These are phyloP conservation scores for Trichothecium roseum DNA, from an alignment of 2,329 filamentous ascomycete species.

Conservation along the genomic window DNA sequence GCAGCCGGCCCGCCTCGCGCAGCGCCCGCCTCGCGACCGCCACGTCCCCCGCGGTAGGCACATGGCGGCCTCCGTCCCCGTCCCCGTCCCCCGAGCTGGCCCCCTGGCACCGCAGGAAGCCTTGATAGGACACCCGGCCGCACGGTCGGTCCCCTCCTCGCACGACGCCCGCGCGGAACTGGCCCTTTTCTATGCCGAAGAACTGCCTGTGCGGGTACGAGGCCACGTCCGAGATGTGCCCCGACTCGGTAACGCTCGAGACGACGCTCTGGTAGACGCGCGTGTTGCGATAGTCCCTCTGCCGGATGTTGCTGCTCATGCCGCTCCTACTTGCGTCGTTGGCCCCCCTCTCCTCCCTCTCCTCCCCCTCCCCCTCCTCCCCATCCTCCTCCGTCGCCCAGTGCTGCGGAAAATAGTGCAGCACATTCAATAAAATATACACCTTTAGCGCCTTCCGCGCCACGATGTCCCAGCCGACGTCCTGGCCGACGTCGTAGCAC, in stretches of 20 bases:
- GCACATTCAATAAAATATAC: slow-evolving; percentile 13
- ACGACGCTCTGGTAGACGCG: slow-evolving; percentile 9
- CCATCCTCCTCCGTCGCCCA: slow-evolving; percentile 4
- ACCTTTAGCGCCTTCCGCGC: slow-evolving; percentile 8
- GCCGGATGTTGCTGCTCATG: too few species aligned
- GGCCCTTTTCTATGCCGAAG: slow-evolving; percentile 8
- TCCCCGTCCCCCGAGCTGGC: background rate
- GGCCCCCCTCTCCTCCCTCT: too few species aligned
- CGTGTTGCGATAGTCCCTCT: slow-evolving; percentile 9
- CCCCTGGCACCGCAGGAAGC: slow-evolving; percentile 4
- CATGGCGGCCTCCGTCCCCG: background rate
- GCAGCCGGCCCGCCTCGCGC: slow-evolving; percentile 6
- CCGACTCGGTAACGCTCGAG: slow-evolving; percentile 2
- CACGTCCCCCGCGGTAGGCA: slow-evolving; percentile 4
- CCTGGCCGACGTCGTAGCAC: slow-evolving; percentile 3
- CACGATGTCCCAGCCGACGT: slow-evolving; percentile 10
- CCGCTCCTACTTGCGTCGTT: too few species aligned
- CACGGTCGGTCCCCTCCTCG: too few species aligned
- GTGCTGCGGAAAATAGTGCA: slow-evolving; percentile 7
- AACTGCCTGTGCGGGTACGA: slow-evolving; percentile 10
- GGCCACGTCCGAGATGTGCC: slow-evolving; percentile 3
- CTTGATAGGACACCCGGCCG: slow-evolving; percentile 5
- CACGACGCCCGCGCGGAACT: slow-evolving; percentile 2
- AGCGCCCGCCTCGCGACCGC: slow-evolving; percentile 3
- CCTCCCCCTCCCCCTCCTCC: too few species aligned